Percentiles rank a stretch among this genome's conserved stretches.
These are phyloP conservation scores for Ophiorrhiza pumila DNA, from an alignment of 257 asterid genomes.

Conservation along the genomic window DNA sequence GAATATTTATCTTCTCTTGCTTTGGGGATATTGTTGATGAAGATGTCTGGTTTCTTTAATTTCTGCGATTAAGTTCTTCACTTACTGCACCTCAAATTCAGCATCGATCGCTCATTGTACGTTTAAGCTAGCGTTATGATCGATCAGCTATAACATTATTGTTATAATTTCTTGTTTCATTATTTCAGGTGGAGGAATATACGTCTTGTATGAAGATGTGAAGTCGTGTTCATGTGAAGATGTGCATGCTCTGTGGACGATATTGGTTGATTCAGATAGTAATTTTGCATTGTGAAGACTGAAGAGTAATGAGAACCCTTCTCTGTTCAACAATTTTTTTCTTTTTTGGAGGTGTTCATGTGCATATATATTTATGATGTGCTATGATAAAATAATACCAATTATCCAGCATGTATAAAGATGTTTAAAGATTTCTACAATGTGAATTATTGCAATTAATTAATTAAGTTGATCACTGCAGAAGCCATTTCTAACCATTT, in stretches of 20 bases:
- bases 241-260: slow-evolving; percentile 64
- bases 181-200: slow-evolving; percentile 46
- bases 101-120: too few relatives aligned
- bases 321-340: neutral
- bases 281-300: slow-evolving; percentile 12
- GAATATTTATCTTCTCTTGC: too few relatives aligned
- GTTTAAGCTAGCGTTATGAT: too few relatives aligned
- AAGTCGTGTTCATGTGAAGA: slow-evolving; percentile 71
- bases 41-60: too few relatives aligned
- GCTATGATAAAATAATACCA: too few relatives aligned
- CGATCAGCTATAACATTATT: too few relatives aligned
- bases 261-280: slow-evolving; percentile 48
- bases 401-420: neutral
- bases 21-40: too few relatives aligned
- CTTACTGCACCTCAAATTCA: too few relatives aligned
- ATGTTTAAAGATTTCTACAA: neutral
- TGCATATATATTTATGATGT: neutral
- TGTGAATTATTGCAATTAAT: neutral
- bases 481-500: neutral
- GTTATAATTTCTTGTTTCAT: neutral
- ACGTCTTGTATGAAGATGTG: slow-evolving; percentile 52
- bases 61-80: too few relatives aligned
- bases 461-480: neutral
- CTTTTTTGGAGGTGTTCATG: neutral
- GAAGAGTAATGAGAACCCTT: too few relatives aligned